Evolutionary conservation across 331 rosid genomes (phyloP).

Genomic region (Ulmus americana): DNA sequence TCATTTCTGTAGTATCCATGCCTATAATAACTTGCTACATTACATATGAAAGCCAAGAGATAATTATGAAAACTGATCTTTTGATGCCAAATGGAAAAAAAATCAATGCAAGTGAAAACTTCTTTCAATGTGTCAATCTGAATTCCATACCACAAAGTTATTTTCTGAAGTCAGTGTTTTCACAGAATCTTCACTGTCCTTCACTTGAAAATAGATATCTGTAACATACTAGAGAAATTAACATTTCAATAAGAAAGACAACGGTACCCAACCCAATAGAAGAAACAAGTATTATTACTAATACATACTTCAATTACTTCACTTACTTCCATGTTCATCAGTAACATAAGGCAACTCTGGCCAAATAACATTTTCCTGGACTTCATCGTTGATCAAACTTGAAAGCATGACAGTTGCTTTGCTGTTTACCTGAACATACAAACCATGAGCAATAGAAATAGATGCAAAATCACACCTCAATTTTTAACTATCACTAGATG

Average conservation of each 20-base stretch:
- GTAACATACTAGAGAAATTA: slow-evolving; percentile 26
- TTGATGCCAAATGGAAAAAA: neutral
- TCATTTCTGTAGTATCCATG: slow-evolving; percentile 77
- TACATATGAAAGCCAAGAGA: slow-evolving; percentile 18
- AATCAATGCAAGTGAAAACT: neutral
- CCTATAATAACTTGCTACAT: slow-evolving; percentile 95
- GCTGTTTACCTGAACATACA: slow-evolving; percentile 68
- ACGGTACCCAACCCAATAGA: slow-evolving; percentile 18
- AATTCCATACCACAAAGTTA: slow-evolving; percentile 71
- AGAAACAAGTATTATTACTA: neutral
- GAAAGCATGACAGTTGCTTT: slow-evolving; percentile 81
- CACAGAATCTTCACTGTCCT: slow-evolving; percentile 58
- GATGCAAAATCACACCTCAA: slow-evolving; percentile 11
- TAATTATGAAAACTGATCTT: slow-evolving; percentile 2
- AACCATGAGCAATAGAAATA: slow-evolving; percentile 24
- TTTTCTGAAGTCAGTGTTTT: slow-evolving; percentile 69
- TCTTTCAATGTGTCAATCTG: slow-evolving; percentile 16
- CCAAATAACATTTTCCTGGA: slow-evolving; percentile 74
- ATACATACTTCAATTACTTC: slow-evolving; percentile 23
- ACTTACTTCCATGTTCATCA: slow-evolving; percentile 94
- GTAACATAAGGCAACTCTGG: slow-evolving; percentile 91
- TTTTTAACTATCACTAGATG: neutral
- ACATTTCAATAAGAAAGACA: slow-evolving; percentile 18
- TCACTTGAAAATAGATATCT: slow-evolving; percentile 88
- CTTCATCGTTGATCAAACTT: slow-evolving; percentile 56